phyloP scores from a whole-genome alignment of 352 stramenopile genomes.

The Phytophthora pisi region DNA sequence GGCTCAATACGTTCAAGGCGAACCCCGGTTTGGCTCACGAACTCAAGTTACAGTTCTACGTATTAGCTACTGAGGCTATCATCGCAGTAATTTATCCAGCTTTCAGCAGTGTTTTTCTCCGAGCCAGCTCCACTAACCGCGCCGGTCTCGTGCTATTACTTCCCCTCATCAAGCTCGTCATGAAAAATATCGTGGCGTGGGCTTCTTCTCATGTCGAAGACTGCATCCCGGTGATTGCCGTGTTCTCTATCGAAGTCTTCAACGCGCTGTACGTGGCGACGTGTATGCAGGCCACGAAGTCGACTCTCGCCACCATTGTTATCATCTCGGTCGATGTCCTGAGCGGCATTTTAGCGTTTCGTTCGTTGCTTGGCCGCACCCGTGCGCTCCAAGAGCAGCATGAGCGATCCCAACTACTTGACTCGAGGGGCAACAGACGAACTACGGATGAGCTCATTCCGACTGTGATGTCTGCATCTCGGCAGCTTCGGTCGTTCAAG shows the following conservation, averaged over 20 bases:
- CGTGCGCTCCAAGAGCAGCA: slow-evolving; percentile 2
- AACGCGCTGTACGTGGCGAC: slow-evolving; percentile 32
- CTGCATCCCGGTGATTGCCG: slow-evolving; percentile 22
- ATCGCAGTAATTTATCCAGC: slow-evolving; percentile 29
- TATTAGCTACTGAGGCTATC: slow-evolving; percentile 13
- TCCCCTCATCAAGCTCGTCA: slow-evolving; percentile 16
- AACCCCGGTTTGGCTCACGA: slow-evolving; percentile 9
- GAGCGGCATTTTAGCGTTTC: slow-evolving; percentile 8
- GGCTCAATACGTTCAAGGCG: slow-evolving; percentile 7
- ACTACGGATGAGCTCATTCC: not conserved
- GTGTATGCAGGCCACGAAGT: slow-evolving; percentile 35
- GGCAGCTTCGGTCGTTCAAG: slow-evolving; percentile 1
- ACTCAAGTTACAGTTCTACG: slow-evolving; percentile 20
- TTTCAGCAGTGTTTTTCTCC: slow-evolving; percentile 11
- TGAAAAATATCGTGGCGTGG: slow-evolving; percentile 31
- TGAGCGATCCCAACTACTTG: not conserved
- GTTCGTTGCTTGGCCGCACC: not conserved
- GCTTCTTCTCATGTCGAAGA: slow-evolving; percentile 24
- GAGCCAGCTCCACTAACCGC: not conserved
- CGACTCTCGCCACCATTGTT: slow-evolving; percentile 13
- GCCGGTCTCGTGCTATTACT: slow-evolving; percentile 13
- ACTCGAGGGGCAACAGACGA: not conserved
- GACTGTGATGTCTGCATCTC: not conserved
- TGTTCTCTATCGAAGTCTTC: slow-evolving; percentile 42
- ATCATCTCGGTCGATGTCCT: slow-evolving; percentile 28